phyloP scores from a whole-genome alignment of 257 asterid genomes.

The Asclepias syriaca region DNA sequence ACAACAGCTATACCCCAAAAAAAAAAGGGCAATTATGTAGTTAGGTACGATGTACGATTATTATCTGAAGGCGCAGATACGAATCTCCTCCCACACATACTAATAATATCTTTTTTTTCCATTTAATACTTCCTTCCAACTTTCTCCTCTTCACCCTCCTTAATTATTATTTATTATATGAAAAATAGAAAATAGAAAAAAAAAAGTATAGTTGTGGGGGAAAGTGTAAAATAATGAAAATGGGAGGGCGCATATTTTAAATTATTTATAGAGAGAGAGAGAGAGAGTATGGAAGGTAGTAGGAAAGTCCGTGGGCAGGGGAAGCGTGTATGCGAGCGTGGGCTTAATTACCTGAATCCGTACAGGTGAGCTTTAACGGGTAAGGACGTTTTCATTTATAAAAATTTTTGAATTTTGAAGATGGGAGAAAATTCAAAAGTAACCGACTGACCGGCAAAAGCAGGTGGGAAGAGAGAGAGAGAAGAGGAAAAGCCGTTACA shows the following conservation, averaged over 20 bases:
- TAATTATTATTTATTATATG: neutral
- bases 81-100: constrained; percentile 17
- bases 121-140: constrained; percentile 6
- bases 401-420: too few species aligned
- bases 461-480: constrained; percentile 10
- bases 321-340: constrained; percentile 39
- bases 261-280: neutral
- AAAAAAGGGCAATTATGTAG: constrained; percentile 31
- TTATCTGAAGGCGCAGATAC: constrained; percentile 26
- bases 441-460: constrained; percentile 19
- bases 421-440: neutral
- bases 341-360: constrained; percentile 38
- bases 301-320: constrained; percentile 32
- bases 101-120: constrained; percentile 11
- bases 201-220: too few species aligned
- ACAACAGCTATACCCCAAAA: constrained; percentile 24
- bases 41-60: constrained; percentile 37
- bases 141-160: neutral
- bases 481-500: constrained; percentile 16
- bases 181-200: too few species aligned
- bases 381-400: constrained; percentile 6
- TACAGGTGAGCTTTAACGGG: constrained; percentile 35
- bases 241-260: too few species aligned
- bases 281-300: constrained; percentile 17
- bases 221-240: too few species aligned